phyloP scores from a whole-genome alignment of 805 yeast genomes.

The Metschnikowia lochheadii region DNA sequence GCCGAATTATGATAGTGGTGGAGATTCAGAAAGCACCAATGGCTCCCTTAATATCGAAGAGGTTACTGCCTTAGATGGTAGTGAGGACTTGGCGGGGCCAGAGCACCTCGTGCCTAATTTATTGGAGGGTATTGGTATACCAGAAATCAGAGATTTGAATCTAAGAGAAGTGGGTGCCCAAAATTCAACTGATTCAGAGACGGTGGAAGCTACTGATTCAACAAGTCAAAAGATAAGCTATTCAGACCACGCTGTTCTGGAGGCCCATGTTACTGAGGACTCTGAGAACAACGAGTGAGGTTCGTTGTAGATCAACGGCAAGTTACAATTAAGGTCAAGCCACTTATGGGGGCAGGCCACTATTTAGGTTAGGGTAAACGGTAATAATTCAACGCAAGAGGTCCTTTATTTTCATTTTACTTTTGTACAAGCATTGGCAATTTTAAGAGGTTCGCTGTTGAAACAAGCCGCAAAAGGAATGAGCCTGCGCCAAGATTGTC shows the following conservation, averaged over 20 bases:
- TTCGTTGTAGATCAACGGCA: background rate
- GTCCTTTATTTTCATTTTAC: background rate
- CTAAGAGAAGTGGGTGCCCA: background rate
- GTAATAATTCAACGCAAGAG: background rate
- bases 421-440: background rate
- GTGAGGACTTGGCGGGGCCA: background rate
- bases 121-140: background rate
- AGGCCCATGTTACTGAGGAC: background rate
- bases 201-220: background rate
- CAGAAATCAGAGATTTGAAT: background rate
- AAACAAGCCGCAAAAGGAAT: background rate
- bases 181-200: background rate
- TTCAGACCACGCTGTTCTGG: background rate
- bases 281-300: background rate
- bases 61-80: background rate
- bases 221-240: background rate
- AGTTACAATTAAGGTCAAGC: background rate
- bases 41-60: background rate
- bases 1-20: slow-evolving; percentile 25
- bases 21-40: background rate
- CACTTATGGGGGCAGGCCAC: background rate
- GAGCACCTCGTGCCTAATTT: background rate
- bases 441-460: background rate
- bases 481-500: background rate
- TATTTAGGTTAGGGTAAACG: background rate